Percentiles rank a stretch among this genome's conserved stretches.
phyloP scores from a whole-genome alignment of 306 rosid genomes.

The Dicorynia guianensis region DNA sequence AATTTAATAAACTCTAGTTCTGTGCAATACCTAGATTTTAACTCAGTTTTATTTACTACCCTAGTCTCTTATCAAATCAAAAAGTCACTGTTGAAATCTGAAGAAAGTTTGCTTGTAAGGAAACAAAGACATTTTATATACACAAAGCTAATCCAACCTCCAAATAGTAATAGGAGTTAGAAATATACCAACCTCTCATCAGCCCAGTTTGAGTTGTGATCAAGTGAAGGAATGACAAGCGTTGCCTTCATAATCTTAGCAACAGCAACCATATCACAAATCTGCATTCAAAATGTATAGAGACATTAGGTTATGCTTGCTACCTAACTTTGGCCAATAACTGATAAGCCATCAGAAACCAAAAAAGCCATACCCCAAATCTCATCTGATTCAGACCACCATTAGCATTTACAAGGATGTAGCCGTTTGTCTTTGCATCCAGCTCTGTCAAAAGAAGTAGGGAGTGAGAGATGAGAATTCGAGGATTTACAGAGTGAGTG shows the following conservation, averaged over 20 bases:
- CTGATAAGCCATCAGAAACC: constrained; percentile 43
- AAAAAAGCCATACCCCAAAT: constrained; percentile 90
- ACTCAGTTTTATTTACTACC: no score
- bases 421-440: constrained; percentile 80
- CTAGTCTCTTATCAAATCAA: constrained; percentile 23
- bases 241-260: constrained; percentile 92
- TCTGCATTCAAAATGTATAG: constrained; percentile 65
- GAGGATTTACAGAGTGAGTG: constrained; percentile 31
- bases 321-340: constrained; percentile 19
- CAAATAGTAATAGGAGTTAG: constrained; percentile 26
- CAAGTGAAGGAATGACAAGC: constrained; percentile 97
- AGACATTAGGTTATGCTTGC: constrained; percentile 53
- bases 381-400: constrained; percentile 99
- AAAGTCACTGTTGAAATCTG: constrained; percentile 17
- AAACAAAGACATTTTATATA: constrained; percentile 26
- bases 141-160: constrained; percentile 15
- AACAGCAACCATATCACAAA: constrained; percentile 98
- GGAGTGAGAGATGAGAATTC: constrained; percentile 40
- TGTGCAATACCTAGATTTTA: not conserved
- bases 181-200: constrained; percentile 81
- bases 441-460: constrained; percentile 55
- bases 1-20: constrained; percentile 21
- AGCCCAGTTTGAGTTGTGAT: constrained; percentile 96
- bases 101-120: constrained; percentile 18
- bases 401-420: constrained; percentile 88